Evolutionary conservation across 164 flowering plant species (phyloP).

Genomic region (Kalanchoe fedtschenkoi): DNA sequence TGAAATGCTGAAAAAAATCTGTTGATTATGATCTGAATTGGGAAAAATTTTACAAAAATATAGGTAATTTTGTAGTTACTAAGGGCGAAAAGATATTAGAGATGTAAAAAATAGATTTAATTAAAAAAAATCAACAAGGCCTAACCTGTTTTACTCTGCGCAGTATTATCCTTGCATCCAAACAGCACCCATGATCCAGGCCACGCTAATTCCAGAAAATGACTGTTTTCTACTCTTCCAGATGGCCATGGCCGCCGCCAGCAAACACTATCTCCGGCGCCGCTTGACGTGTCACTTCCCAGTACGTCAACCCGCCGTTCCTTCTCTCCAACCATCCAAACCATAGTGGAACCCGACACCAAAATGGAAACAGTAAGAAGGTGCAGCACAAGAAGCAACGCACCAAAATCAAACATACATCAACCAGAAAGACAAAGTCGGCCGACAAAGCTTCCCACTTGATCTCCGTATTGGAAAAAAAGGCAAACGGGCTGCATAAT

Average conservation of each 20-base stretch:
- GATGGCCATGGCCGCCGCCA: constrained; percentile 1
- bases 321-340: background rate
- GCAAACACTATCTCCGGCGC: background rate
- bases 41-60: too few relatives aligned
- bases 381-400: background rate
- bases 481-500: background rate
- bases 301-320: too few relatives aligned
- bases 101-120: too few relatives aligned
- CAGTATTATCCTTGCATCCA: background rate
- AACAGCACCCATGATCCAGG: background rate
- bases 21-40: too few relatives aligned
- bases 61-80: too few relatives aligned
- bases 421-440: too few relatives aligned
- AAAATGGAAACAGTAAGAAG: background rate
- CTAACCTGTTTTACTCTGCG: background rate
- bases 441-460: background rate
- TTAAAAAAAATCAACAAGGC: too few relatives aligned
- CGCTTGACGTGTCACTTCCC: background rate
- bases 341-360: background rate
- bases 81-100: too few relatives aligned
- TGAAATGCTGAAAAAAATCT: too few relatives aligned
- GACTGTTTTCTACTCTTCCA: background rate
- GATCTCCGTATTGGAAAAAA: background rate
- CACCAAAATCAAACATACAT: background rate
- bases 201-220: background rate